phyloP scores from a whole-genome alignment of 148 eudicot species.

The Polygonum maritimum region DNA sequence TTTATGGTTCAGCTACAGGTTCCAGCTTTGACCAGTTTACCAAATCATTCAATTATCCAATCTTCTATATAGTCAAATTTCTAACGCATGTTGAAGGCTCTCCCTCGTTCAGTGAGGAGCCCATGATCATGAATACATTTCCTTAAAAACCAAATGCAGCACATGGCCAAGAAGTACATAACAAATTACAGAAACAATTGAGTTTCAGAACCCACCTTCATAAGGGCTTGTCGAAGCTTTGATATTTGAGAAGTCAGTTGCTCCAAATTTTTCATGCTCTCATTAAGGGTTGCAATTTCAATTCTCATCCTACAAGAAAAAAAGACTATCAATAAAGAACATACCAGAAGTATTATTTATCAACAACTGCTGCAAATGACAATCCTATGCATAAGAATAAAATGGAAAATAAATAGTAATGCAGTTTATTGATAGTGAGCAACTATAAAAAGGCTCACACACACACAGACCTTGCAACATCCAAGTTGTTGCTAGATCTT shows the following conservation, averaged over 20 bases:
- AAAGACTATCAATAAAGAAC: not conserved
- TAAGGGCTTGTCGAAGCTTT: constrained; percentile 60
- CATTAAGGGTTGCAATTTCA: constrained; percentile 82
- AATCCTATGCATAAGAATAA: not conserved
- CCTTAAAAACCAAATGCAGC: not conserved
- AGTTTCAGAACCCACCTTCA: constrained; percentile 44
- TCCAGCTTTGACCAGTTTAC: not conserved
- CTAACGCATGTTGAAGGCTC: not conserved
- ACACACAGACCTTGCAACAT: constrained; percentile 64
- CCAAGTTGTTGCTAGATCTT: constrained; percentile 34
- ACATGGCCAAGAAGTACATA: not conserved
- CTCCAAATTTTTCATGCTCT: constrained; percentile 80
- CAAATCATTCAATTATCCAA: not conserved
- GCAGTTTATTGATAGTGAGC: not conserved
- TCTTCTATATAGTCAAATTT: not conserved
- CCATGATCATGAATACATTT: not conserved
- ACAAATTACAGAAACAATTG: not conserved
- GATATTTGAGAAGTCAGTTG: constrained; percentile 65
- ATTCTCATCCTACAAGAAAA: constrained; percentile 46
- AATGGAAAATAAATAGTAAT: not conserved
- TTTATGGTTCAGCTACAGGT: not conserved
- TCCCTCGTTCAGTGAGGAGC: not conserved
- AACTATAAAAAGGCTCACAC: not conserved
- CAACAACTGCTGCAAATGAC: constrained; percentile 2
- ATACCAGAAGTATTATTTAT: not conserved